Evolutionary conservation across 495 filamentous ascomycete species (phyloP), one percentile per base, ranked within the genome.

Genomic region (Hypoxylon fuscum): DNA sequence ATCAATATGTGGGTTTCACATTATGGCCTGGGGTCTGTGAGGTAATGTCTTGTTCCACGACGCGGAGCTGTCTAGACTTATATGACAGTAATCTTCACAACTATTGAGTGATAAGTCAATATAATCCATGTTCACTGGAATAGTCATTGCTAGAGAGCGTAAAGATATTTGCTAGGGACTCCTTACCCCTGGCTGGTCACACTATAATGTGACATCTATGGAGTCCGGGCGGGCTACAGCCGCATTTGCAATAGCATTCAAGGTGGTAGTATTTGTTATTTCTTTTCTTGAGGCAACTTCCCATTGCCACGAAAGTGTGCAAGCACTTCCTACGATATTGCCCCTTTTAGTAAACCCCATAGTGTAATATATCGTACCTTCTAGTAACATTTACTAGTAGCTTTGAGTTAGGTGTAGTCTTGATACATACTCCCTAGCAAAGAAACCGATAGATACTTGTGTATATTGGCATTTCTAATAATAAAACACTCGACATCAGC

Each of bases 1-100:
- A 55, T 40, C 45, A 38, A 40, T 44, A 55, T 59, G 49, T 42
- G 59, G 59, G 62, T 65, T 65, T 59, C 50, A 65, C 55, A 43
- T 38, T 15, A 42, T 21, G 32, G 25, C 14, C 17, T 9, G 23
- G 17, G 14, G 12, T 12, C 32, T 15, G 25, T 32, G 20, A 31
- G 20, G 17, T 12, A 10, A 35, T 43, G 44, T 17, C 49, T 40
- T 17, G 29, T 29, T 23, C 35, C 37, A 50, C 14, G 48, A 44
- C 21, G 42, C 48, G 17, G 34, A 46, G 42, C 25, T 32, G 41
- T 37, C 12, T 37, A 1, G 10, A 40, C 50, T 29, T 40, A 20
- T 6, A 40, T 8, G 15, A 5, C 15, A 14, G 15, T 17, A 10
- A 20, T 20, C 5, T 1, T 2, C 10, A 15, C 7, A 2, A 9